These are phyloP conservation scores for Mortierella sp. DNA, from an alignment of 371 early-diverging fungal genomes.

Conservation along the genomic window DNA sequence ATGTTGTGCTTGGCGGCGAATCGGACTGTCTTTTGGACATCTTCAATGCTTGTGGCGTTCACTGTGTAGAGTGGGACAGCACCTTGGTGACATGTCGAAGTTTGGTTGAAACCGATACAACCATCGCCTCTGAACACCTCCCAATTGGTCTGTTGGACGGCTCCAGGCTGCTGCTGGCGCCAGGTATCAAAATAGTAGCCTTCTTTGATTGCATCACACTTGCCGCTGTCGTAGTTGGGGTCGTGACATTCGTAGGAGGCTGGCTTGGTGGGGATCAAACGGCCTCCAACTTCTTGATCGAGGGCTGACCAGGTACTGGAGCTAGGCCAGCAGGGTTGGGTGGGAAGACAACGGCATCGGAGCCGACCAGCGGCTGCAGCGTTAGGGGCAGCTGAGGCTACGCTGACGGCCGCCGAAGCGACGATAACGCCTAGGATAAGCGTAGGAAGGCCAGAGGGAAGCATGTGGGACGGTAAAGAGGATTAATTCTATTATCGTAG, in stretches of 20 bases:
- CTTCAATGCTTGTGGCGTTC: slow-evolving; percentile 21
- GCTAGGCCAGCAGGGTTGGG: slow-evolving; percentile 36
- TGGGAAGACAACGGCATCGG: slow-evolving; percentile 22
- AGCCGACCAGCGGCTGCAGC: no score
- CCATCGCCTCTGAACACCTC: slow-evolving; percentile 13
- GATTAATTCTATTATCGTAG: no score
- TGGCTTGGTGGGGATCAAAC: slow-evolving; percentile 30
- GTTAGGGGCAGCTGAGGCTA: no score
- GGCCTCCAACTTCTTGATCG: slow-evolving; percentile 15
- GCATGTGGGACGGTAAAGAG: no score
- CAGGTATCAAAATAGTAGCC: slow-evolving; percentile 15
- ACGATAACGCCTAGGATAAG: no score
- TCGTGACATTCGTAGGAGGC: slow-evolving; percentile 27
- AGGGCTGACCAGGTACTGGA: slow-evolving; percentile 18
- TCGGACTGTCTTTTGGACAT: slow-evolving; percentile 45
- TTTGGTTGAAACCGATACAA: slow-evolving; percentile 26
- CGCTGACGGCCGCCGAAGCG: no score
- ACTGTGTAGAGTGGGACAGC: slow-evolving; percentile 35
- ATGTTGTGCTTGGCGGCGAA: slow-evolving; percentile 57
- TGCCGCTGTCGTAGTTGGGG: slow-evolving; percentile 25
- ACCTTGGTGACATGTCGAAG: slow-evolving; percentile 26
- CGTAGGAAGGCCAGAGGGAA: no score
- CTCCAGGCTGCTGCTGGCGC: slow-evolving; percentile 27
- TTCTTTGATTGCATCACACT: slow-evolving; percentile 23
- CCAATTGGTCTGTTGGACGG: slow-evolving; percentile 25